Percentiles rank a stretch among this genome's conserved stretches.
Evolutionary conservation across 1,139 yeast species (phyloP).

Genomic region (Schwanniomyces etchellsii): DNA sequence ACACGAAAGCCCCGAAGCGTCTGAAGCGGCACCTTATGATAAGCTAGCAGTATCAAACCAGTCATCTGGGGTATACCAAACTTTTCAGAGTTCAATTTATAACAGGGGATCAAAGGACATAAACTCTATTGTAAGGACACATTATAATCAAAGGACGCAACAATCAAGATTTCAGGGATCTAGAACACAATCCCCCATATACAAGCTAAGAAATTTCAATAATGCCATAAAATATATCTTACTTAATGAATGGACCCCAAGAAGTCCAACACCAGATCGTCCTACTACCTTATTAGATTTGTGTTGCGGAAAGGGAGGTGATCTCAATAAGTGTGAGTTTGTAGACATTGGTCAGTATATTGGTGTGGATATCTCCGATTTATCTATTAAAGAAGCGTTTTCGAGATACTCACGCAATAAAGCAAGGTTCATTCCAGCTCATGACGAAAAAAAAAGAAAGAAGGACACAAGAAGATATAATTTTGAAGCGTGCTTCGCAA

Average conservation of each 20-base stretch:
- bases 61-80: conserved; percentile 25
- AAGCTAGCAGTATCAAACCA: conserved; percentile 29
- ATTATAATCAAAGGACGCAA: conserved; percentile 81
- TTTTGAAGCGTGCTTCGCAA: conserved; percentile 76
- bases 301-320: conserved; percentile 99
- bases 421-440: conserved; percentile 30
- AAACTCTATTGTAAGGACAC: conserved; percentile 66
- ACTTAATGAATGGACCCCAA: conserved; percentile 59
- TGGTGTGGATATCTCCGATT: conserved; percentile 90
- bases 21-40: conserved; percentile 24
- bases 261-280: conserved; percentile 39
- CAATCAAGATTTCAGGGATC: conserved; percentile 55
- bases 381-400: conserved; percentile 79
- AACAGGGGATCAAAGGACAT: conserved; percentile 33
- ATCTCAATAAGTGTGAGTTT: conserved; percentile 80
- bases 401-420: conserved; percentile 54
- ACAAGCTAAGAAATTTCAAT: conserved; percentile 81
- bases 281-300: conserved; percentile 57
- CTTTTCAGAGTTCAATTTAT: conserved; percentile 36
- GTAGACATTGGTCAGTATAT: conserved; percentile 70
- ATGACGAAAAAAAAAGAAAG: conserved; percentile 15
- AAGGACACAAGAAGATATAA: conserved; percentile 44
- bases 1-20: conserved; percentile 9
- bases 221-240: conserved; percentile 86
- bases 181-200: conserved; percentile 76